Percentiles rank a stretch among this genome's conserved stretches.
Evolutionary conservation across 1,284 basidiomycete species (phyloP).

Genomic region (Lentinula novae-zelandiae): DNA sequence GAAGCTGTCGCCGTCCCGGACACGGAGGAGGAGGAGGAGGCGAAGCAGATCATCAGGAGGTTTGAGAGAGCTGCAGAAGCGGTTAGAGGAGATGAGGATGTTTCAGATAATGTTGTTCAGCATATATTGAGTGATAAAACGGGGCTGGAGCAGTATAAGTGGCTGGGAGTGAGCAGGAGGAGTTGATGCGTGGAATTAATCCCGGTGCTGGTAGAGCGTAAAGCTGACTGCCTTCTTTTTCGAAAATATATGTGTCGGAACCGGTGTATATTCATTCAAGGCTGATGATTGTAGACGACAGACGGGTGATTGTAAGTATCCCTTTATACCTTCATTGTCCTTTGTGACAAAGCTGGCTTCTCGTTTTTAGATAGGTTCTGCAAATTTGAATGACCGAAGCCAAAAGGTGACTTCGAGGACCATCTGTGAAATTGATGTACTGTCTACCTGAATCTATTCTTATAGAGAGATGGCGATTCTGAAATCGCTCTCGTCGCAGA

Average conservation of each 20-base stretch:
- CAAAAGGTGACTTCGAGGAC: conserved; percentile 47
- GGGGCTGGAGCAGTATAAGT: conserved; percentile 65
- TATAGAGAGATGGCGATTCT: conserved; percentile 85
- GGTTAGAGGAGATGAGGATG: conserved; percentile 53
- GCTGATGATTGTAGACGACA: conserved; percentile 93
- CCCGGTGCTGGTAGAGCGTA: neutral
- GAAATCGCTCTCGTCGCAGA: conserved; percentile 92
- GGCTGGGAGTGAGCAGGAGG: conserved; percentile 81
- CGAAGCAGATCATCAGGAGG: conserved; percentile 54
- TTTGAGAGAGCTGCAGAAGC: conserved; percentile 65
- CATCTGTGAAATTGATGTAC: neutral
- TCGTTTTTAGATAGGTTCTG: conserved; percentile 69
- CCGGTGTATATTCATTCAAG: conserved; percentile 79
- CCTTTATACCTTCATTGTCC: conserved; percentile 12
- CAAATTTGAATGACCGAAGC: conserved; percentile 87
- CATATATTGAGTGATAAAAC: conserved; percentile 68
- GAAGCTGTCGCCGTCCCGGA: conserved; percentile 65
- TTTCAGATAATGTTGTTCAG: conserved; percentile 75
- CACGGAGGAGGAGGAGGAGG: conserved; percentile 51
- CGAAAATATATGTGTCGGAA: conserved; percentile 72
- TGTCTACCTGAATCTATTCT: neutral
- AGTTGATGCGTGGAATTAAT: conserved; percentile 49
- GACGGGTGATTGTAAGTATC: conserved; percentile 70
- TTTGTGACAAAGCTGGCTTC: neutral
- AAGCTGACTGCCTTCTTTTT: conserved; percentile 11